These are phyloP conservation scores for Pseudogymnoascus sp. DNA, from an alignment of 2,329 filamentous ascomycete species.

Conservation along the genomic window DNA sequence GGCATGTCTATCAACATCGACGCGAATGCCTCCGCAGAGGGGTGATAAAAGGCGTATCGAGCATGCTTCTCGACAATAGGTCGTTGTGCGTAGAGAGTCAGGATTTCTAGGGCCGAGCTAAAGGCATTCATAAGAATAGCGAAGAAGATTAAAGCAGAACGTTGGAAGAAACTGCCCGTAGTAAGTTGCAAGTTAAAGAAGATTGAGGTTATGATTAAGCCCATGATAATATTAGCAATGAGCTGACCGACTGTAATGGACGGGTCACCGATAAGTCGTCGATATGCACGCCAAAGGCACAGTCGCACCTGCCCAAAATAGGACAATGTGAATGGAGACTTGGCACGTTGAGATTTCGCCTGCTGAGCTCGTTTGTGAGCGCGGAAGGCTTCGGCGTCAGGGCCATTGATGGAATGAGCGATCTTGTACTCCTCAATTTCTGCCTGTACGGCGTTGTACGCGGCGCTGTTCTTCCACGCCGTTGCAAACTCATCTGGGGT, in stretches of 20 bases:
- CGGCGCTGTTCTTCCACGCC: constrained; percentile 40
- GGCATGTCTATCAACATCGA: constrained; percentile 82
- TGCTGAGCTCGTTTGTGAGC: constrained; percentile 23
- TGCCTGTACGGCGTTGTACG: constrained; percentile 35
- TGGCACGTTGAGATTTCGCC: constrained; percentile 39
- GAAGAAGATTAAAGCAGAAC: constrained; percentile 61
- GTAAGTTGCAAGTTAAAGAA: constrained; percentile 55
- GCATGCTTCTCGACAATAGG: constrained; percentile 85
- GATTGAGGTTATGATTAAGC: constrained; percentile 56
- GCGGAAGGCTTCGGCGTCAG: constrained; percentile 33
- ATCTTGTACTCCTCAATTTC: constrained; percentile 48
- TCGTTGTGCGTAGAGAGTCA: constrained; percentile 71
- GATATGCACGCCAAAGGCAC: constrained; percentile 76
- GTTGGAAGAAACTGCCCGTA: constrained; percentile 54
- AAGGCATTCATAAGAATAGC: constrained; percentile 62
- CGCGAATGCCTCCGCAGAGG: constrained; percentile 75
- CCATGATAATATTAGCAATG: constrained; percentile 39
- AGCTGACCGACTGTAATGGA: constrained; percentile 49
- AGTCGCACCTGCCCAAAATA: constrained; percentile 72
- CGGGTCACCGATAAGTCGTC: constrained; percentile 62
- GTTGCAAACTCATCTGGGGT: constrained; percentile 49
- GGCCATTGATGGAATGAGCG: constrained; percentile 24
- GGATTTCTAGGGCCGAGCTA: constrained; percentile 32
- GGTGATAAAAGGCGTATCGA: constrained; percentile 80
- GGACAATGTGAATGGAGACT: constrained; percentile 42